phyloP scores from a whole-genome alignment of 495 filamentous ascomycete genomes.

The Cairneyella variabilis region DNA sequence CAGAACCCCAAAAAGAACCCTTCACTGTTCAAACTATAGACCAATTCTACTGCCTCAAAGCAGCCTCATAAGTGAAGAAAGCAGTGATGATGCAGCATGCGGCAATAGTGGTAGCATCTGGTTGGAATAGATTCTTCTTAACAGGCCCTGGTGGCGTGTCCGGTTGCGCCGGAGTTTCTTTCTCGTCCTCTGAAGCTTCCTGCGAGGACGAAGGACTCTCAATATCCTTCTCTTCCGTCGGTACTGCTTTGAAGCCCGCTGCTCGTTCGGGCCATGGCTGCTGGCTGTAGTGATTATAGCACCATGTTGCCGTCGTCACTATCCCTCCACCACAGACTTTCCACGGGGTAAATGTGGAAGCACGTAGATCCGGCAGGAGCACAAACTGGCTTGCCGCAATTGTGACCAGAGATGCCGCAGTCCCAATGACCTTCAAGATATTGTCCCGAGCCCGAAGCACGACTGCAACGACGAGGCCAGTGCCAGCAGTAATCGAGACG shows the following conservation, averaged over 20 bases:
- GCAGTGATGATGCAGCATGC: neutral
- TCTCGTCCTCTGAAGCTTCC: neutral
- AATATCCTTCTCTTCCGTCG: conserved; percentile 1
- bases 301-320: conserved; percentile 6
- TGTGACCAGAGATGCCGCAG: conserved; percentile 2
- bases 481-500: conserved; percentile 1
- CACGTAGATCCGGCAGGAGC: conserved; percentile 6
- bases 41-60: conserved; percentile 5
- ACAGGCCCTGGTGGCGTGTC: neutral
- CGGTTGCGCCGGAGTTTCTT: neutral
- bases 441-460: conserved; percentile 12
- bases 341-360: conserved; percentile 12
- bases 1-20: too few relatives aligned
- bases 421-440: conserved; percentile 15
- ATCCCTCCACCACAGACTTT: conserved; percentile 11
- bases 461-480: conserved; percentile 13
- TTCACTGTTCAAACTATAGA: too few relatives aligned
- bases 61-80: neutral
- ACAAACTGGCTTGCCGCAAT: conserved; percentile 13
- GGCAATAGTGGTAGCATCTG: conserved; percentile 1
- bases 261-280: conserved; percentile 2
- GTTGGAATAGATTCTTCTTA: neutral
- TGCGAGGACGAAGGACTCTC: neutral
- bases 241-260: neutral
- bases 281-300: conserved; percentile 16